phyloP scores from a whole-genome alignment of 768 basidiomycete species.

The Rhodotorula graminis region DNA sequence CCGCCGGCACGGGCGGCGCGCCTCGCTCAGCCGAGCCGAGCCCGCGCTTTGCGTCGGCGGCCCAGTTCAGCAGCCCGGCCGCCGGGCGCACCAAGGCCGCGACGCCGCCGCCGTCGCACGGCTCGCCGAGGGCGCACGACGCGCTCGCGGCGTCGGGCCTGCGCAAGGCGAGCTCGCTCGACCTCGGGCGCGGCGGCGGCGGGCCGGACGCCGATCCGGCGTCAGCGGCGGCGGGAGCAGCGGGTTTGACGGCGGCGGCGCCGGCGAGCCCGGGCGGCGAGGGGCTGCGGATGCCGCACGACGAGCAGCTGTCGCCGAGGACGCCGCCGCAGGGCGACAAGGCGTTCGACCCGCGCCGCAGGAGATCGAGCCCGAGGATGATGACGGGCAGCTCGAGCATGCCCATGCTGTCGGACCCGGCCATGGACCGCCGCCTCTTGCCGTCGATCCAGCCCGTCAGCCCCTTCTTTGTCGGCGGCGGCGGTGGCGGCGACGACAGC shows the following conservation, averaged over 20 bases:
- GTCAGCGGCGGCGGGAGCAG: no score
- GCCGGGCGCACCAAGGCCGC: slow-evolving; percentile 15
- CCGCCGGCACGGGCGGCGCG: no score
- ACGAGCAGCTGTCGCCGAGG: neutral
- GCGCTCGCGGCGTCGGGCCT: neutral
- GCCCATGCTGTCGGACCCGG: slow-evolving; percentile 18
- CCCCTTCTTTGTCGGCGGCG: slow-evolving; percentile 7
- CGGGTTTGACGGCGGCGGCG: no score
- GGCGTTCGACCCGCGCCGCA: neutral
- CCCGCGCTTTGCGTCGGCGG: neutral
- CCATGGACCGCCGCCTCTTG: slow-evolving; percentile 9
- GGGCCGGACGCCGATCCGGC: neutral
- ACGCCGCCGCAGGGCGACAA: slow-evolving; percentile 6
- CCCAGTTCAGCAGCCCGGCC: neutral
- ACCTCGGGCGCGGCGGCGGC: slow-evolving; percentile 24
- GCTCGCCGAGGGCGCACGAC: slow-evolving; percentile 5
- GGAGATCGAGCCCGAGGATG: slow-evolving; percentile 9
- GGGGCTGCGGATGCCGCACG: neutral
- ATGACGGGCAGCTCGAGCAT: slow-evolving; percentile 26
- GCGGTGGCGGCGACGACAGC: neutral
- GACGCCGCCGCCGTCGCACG: slow-evolving; percentile 19
- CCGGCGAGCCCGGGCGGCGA: no score
- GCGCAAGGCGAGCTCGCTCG: slow-evolving; percentile 29
- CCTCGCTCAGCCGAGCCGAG: neutral
- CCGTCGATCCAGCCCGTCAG: slow-evolving; percentile 23